Evolutionary conservation across 768 basidiomycete species (phyloP), one percentile per base, ranked within the genome.

Genomic region (Tulasnella sp.): DNA sequence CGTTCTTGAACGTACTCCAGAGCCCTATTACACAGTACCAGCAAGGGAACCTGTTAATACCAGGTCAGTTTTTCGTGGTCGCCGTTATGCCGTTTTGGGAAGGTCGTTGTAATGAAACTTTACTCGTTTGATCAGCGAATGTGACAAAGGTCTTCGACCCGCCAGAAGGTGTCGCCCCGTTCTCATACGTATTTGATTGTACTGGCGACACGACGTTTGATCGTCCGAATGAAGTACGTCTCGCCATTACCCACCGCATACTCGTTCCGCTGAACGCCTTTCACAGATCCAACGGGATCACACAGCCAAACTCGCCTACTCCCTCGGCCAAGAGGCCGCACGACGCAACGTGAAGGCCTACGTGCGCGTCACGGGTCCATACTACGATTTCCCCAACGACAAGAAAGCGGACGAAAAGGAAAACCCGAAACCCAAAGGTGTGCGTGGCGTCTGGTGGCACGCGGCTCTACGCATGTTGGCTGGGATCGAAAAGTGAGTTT

Each of bases 391-490:
- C 19, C 72, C 79, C 6, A 49, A 59, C 7, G 78, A 77, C 59
- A 76, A 75, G 61, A 72, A 15, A 76, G 81, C 59, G 73, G 51
- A 79, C 52, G 89, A 90, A 72, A 83, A 81, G 66, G 82, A 85
- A 43, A 81, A 83, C 57, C 69, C 81, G 12, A 84, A 84, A 65
- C 87, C 89, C 9, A 69, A 72, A 17, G 82, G 81, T 42, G 76
- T 79, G 5, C 69, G 81, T 59, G 88, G 89, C 15, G 79, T 73
- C 15, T 92, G 89, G 89, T 91, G 87, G 86, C 89, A 92, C 62
- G 89, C 91, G 71, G 80, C 84, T 1, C 71, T 86, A 23, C 77
- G 88, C 32, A 78, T 78, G 66, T 67, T 91, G 59, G 85, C 82
- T 19, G 79, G 81, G 4, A 86, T 90, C 56, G 73, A 80, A 60